Base-by-base conservation (phyloP, 192 early-diverging fungal species). In the Oehlia diaphana region DNA sequence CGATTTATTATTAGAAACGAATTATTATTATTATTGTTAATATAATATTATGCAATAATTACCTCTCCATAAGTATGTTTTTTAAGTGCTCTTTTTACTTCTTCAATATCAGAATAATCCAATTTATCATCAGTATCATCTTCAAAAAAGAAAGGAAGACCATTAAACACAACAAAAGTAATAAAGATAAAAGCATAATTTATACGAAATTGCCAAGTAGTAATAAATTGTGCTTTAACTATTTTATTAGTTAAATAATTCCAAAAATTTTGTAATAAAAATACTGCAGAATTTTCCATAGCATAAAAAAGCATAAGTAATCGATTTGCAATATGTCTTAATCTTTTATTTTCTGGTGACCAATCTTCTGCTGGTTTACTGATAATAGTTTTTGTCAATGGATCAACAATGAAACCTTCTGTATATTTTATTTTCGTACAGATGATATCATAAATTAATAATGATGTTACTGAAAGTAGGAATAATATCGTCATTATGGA, bases 211-310 rank as follows among this genome's bases (percentile, higher is more conserved):
- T 68, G 66, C 66, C 26, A 28, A 68, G 28, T 68, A 9, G 26
- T 28, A 14, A 68, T 68, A 31, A 68, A 68, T 33, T 28, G 26
- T 21, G 3, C 35, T 28, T 21, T 28, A 21, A 68, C 35, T 4
- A 68, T 68, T 7, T 37, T 26, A 28, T 68, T 68, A 0, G 66
- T 16, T 28, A 68, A 68, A 68, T 28, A 68, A 68, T 68, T 68
- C 66, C 66, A 68, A 68, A 68, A 68, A 37, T 68, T 68, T 9
- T 68, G 66, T 19, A 68, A 33, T 68, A 68, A 68, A 14, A 68
- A 37, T 37, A 68, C 23, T 1, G 66, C 26, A 9, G 66, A 28
- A 33, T 28, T 68, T 16, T 68, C 66, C 12, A 68, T 26, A 3
- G 66, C 66, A 68, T 68, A 68, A 68, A 68, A 28, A 16, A 68